Evolutionary conservation across 148 eudicot genomes (phyloP), one percentile per base, ranked within the genome.

Genomic region (Chenopodium quinoa): DNA sequence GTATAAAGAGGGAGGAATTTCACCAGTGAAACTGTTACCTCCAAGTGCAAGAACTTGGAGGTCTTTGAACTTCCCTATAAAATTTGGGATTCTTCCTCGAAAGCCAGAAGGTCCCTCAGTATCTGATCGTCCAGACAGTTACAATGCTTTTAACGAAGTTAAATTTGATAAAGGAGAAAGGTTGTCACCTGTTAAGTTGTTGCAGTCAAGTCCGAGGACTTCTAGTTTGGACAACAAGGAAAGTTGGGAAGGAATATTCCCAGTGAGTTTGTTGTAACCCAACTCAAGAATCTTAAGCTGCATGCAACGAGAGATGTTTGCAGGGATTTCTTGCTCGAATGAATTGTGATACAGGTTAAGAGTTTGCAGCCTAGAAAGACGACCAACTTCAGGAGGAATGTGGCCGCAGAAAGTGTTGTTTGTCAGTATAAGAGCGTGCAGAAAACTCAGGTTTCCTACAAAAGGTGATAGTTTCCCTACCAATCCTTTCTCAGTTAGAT

Each of bases 361-460:
- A 9, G 0, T 76, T 60, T 31, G 19, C 29, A 84, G 60, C 52
- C 80, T 70, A 20, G 8, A 17, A 0, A 84, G 65, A 34, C 48
- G 76, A 27, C 86, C 83, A 2, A 84, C 12, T 70, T 84, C 48
- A 7, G 77, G 66, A 47, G 86, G 86, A 2, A 78, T 31, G 50
- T 27, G 44, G 4, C 81, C 81, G 2, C 12, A 50, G 3, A 68
- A 67, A 27, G 54, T 83, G 68, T 83, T 83, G 78, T 78, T 73
- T 2, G 1, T 0, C 63, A 78, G 7, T 19, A 0, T 19, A 1
- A 85, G 46, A 8, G 50, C 10, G 0, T 4, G 82, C 32, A 85
- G 79, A n/a, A 85, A 85, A 64, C 82, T 85, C 8, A 81, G 29
- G 78, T 85, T 81, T 29, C 87, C 84, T 52, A 85, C 60, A 29